Evolutionary conservation across 495 filamentous ascomycete species (phyloP).

Genomic region (Staphylotrichum tortipilum): DNA sequence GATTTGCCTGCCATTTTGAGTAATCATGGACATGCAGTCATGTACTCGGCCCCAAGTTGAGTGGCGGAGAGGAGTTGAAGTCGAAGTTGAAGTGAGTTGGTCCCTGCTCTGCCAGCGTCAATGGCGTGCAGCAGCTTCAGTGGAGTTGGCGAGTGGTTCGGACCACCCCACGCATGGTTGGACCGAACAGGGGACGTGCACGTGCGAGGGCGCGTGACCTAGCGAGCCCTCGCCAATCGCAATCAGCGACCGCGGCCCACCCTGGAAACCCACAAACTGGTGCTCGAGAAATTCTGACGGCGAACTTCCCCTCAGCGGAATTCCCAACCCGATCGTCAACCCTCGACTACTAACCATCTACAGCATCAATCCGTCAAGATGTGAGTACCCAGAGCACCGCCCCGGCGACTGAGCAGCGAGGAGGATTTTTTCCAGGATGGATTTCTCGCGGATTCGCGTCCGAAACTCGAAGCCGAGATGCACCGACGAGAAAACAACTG

Average conservation of each 20-base stretch:
- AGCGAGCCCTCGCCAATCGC: constrained; percentile 28
- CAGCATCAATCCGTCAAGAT: constrained; percentile 44
- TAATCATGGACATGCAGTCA: too few relatives aligned
- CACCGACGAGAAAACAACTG: too few relatives aligned
- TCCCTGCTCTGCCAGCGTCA: too few relatives aligned
- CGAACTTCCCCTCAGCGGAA: constrained; percentile 34
- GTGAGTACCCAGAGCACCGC: constrained; percentile 33
- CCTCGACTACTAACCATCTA: constrained; percentile 35
- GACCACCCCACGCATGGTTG: too few relatives aligned
- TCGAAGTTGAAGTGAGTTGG: too few relatives aligned
- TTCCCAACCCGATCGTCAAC: constrained; percentile 35
- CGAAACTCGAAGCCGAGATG: background rate
- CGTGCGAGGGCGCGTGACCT: constrained; percentile 19
- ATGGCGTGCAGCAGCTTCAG: too few relatives aligned
- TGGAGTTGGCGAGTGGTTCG: too few relatives aligned
- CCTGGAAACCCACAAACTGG: constrained; percentile 32
- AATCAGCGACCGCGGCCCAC: constrained; percentile 16
- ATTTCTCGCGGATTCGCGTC: constrained; percentile 5
- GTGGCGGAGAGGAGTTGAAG: too few relatives aligned
- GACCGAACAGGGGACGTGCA: background rate
- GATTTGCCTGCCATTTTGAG: too few relatives aligned
- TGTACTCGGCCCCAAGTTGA: too few relatives aligned
- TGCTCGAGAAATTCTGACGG: constrained; percentile 31
- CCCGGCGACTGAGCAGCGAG: constrained; percentile 4
- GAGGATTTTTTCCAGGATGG: constrained; percentile 3